A percentile compares a stretch with the other conserved stretches of the same genome.
phyloP scores from a whole-genome alignment of 192 early-diverging fungal genomes.

The Spinellus fusiger region DNA sequence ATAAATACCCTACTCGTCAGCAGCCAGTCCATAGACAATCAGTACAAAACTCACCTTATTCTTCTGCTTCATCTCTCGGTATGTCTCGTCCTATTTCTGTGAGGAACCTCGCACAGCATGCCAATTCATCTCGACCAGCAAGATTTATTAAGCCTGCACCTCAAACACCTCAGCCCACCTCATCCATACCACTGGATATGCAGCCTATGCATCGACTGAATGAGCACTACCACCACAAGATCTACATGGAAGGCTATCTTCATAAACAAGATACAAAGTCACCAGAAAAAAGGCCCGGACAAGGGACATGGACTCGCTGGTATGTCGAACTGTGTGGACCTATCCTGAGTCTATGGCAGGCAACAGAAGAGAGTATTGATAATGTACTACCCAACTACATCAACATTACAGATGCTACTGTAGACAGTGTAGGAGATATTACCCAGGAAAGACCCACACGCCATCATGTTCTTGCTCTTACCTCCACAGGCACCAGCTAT shows the following conservation, averaged over 20 bases:
- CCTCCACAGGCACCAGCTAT: conserved; percentile 65
- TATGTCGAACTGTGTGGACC: conserved; percentile 71
- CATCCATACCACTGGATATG: conserved; percentile 30
- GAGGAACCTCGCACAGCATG: conserved; percentile 1
- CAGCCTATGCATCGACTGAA: conserved; percentile 48
- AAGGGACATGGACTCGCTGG: conserved; percentile 65
- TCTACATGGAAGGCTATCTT: conserved; percentile 64
- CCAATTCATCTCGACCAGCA: conserved; percentile 7
- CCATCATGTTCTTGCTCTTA: conserved; percentile 56
- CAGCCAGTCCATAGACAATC: neutral
- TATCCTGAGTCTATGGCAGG: conserved; percentile 57
- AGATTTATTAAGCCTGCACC: conserved; percentile 30
- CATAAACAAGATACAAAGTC: conserved; percentile 61
- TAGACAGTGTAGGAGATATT: conserved; percentile 51
- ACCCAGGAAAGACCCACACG: conserved; percentile 37
- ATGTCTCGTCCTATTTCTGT: conserved; percentile 1
- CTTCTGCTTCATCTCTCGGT: neutral
- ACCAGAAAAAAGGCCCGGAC: conserved; percentile 53
- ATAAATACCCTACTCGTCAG: neutral
- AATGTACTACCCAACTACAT: conserved; percentile 58
- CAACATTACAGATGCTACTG: conserved; percentile 67
- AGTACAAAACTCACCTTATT: neutral
- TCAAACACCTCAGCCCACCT: neutral
- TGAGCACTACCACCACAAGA: conserved; percentile 62
- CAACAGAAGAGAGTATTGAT: conserved; percentile 33